A percentile compares a stretch with the other conserved stretches of the same genome.
These are phyloP conservation scores for Cylindricascospora bacillispora DNA, from an alignment of 1,139 yeast species.

Conservation along the genomic window DNA sequence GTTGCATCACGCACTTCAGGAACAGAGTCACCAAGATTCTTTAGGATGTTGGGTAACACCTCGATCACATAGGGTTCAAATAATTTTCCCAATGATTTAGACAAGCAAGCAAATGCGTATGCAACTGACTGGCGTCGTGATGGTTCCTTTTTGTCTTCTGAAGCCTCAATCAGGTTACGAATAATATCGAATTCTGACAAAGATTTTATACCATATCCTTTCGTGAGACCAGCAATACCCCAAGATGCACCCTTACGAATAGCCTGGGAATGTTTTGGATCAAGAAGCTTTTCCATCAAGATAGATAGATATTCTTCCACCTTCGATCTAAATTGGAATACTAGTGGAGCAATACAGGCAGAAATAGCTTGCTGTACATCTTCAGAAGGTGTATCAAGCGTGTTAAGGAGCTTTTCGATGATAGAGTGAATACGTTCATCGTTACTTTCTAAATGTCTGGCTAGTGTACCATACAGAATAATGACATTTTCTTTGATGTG, in stretches of 20 bases:
- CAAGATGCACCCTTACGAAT: constrained; percentile 88
- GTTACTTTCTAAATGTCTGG: constrained; percentile 55
- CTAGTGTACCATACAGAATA: constrained; percentile 77
- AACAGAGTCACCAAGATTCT: constrained; percentile 71
- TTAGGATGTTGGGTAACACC: constrained; percentile 66
- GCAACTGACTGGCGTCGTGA: constrained; percentile 80
- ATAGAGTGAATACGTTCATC: constrained; percentile 57
- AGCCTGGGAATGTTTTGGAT: constrained; percentile 35
- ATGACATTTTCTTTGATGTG: constrained; percentile 68
- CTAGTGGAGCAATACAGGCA: constrained; percentile 75
- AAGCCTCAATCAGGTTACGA: constrained; percentile 66
- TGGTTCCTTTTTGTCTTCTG: constrained; percentile 73
- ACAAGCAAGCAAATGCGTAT: constrained; percentile 72
- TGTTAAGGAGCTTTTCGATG: constrained; percentile 54
- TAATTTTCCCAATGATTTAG: constrained; percentile 56
- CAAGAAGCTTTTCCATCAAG: constrained; percentile 48
- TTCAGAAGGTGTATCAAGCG: constrained; percentile 80
- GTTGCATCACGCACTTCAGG: constrained; percentile 87
- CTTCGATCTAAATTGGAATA: constrained; percentile 39
- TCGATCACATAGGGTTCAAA: constrained; percentile 95
- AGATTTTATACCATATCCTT: constrained; percentile 77
- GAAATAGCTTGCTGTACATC: constrained; percentile 81
- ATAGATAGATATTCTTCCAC: constrained; percentile 43
- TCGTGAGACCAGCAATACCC: constrained; percentile 86
- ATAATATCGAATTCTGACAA: constrained; percentile 66